phyloP scores from a whole-genome alignment of 2,329 filamentous ascomycete species.

The Lachnellula hyalina region DNA sequence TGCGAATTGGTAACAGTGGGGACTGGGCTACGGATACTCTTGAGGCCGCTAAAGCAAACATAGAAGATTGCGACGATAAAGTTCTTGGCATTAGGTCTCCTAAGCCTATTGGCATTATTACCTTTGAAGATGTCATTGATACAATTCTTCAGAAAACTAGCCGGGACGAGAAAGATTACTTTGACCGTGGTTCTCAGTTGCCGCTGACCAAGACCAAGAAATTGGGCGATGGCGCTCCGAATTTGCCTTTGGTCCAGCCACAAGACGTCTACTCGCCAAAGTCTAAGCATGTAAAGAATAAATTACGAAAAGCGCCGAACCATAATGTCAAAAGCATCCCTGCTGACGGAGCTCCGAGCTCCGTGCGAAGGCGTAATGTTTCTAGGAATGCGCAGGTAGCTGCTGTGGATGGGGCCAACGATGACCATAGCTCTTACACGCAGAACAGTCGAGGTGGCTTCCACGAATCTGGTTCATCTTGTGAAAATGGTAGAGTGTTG shows the following conservation, averaged over 20 bases:
- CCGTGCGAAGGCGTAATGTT: slow-evolving; percentile 14
- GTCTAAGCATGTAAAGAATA: not conserved
- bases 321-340: not conserved
- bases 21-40: slow-evolving; percentile 19
- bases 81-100: slow-evolving; percentile 17
- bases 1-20: not conserved
- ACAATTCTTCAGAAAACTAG: slow-evolving; percentile 23
- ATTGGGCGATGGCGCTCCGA: slow-evolving; percentile 9
- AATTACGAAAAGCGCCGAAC: not conserved
- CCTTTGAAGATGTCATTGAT: slow-evolving; percentile 27
- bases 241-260: not conserved
- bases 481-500: not conserved
- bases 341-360: not conserved
- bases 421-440: slow-evolving; percentile 21
- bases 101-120: slow-evolving; percentile 26
- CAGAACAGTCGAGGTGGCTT: slow-evolving; percentile 24
- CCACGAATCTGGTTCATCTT: slow-evolving; percentile 10
- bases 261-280: not conserved
- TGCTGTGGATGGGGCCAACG: slow-evolving; percentile 18
- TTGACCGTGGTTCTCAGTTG: slow-evolving; percentile 10
- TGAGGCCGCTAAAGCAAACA: slow-evolving; percentile 6
- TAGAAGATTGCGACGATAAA: slow-evolving; percentile 3
- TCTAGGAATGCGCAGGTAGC: slow-evolving; percentile 8
- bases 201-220: slow-evolving; percentile 19
- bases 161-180: slow-evolving; percentile 24